These are phyloP conservation scores for Huntiella moniliformis DNA, from an alignment of 2,329 filamentous ascomycete species.

Conservation along the genomic window DNA sequence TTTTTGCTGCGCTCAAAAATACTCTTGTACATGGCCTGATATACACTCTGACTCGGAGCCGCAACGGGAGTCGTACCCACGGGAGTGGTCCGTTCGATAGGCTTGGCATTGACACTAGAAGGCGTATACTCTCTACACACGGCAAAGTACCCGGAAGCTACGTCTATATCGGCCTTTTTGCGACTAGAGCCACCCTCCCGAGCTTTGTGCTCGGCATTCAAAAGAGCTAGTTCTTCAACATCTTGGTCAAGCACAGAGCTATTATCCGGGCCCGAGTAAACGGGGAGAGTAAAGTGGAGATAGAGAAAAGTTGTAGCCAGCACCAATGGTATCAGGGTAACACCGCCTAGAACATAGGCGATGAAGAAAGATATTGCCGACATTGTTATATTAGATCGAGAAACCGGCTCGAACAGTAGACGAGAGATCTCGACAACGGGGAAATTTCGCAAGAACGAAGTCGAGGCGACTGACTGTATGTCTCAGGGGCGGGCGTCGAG, in stretches of 20 bases:
- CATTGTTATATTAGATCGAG: too few relatives aligned
- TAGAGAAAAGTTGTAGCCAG: slow-evolving; percentile 42
- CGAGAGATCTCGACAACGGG: background rate
- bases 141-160: slow-evolving; percentile 84
- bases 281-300: slow-evolving; percentile 49
- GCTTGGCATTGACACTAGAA: slow-evolving; percentile 80
- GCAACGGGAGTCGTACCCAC: slow-evolving; percentile 56
- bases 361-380: slow-evolving; percentile 40
- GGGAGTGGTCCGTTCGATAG: slow-evolving; percentile 69
- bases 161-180: slow-evolving; percentile 46
- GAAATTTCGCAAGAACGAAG: too few relatives aligned
- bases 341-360: slow-evolving; percentile 66
- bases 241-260: slow-evolving; percentile 31
- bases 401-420: too few relatives aligned
- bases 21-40: slow-evolving; percentile 94
- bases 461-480: too few relatives aligned
- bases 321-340: slow-evolving; percentile 70
- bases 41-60: slow-evolving; percentile 76
- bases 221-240: slow-evolving; percentile 43
- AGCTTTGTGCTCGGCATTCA: slow-evolving; percentile 36
- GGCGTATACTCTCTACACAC: slow-evolving; percentile 85
- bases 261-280: slow-evolving; percentile 20
- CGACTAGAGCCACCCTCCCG: slow-evolving; percentile 28
- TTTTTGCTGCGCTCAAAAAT: slow-evolving; percentile 69
- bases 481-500: too few relatives aligned